Conservation (phyloP, 73 alveolate species). For the Stentor coeruleus region DNA sequence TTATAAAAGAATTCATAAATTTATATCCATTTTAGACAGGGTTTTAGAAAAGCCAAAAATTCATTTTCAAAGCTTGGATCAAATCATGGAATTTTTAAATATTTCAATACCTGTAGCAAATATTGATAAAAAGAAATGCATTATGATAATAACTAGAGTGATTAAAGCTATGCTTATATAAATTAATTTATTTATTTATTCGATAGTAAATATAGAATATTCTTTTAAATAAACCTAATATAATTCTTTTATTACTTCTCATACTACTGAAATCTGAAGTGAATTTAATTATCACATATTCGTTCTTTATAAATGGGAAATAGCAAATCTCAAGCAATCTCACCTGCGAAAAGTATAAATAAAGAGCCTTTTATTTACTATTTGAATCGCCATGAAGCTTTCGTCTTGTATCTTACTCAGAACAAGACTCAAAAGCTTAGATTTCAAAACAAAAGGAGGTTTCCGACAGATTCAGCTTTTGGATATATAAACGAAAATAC, state of each 20-base stretch:
- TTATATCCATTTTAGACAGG: too few relatives aligned
- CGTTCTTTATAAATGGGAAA: too few relatives aligned
- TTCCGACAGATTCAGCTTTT: not conserved
- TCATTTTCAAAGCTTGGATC: too few relatives aligned
- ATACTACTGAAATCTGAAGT: too few relatives aligned
- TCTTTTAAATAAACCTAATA: too few relatives aligned
- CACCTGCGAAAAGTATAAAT: not conserved
- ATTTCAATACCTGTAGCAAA: not conserved
- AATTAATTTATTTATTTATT: too few relatives aligned
- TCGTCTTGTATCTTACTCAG: not conserved
- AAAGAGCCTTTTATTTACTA: not conserved
- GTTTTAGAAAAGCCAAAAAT: too few relatives aligned
- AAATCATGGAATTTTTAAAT: not conserved
- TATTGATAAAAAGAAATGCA: not conserved
- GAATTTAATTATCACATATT: too few relatives aligned
- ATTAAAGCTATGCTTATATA: not conserved
- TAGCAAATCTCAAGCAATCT: not conserved
- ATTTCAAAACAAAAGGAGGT: not conserved
- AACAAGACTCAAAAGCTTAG: not conserved
- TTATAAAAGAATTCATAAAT: too few relatives aligned
- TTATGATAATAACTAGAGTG: not conserved
- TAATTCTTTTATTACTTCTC: too few relatives aligned
- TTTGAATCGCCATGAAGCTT: not conserved
- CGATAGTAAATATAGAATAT: too few relatives aligned
- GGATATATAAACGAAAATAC: not conserved